Evolutionary conservation across 805 yeast genomes (phyloP), one percentile per base, ranked within the genome.

Genomic region (Lachancea sp.): DNA sequence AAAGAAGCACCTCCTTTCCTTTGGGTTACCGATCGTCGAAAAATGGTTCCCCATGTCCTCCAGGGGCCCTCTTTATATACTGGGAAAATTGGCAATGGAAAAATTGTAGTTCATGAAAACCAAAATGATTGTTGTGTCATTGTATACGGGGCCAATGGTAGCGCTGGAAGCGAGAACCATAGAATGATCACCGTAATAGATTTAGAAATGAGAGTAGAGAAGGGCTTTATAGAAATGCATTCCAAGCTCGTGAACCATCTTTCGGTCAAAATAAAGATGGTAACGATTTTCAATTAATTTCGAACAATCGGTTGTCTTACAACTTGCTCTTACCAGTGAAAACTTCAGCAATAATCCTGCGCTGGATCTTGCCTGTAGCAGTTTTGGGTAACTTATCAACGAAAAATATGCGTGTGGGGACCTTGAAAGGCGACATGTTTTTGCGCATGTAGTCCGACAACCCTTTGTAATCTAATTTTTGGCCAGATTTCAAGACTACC

Each of bases 351-450:
- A 80, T 75, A 46, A 69, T 70, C 48, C 84, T 66, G 54, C 89
- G 69, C 63, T 82, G 87, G 41, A 82, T 76, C 67, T 81, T 81
- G 19, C 88, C 89, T 1, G 89, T 81, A 5, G 89, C 82, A 2
- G 86, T 79, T 68, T 81, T 81, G 47, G 88, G 88, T 60, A 81
- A 67, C 19, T 67, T 65, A 12, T 78, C 73, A 7, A 80, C 77
- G 52, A 81, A 73, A 56, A 67, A 77, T 33, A 78, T 65, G 59
- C 67, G 70, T 13, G 57, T 63, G 1, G 89, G 88, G 9, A 81
- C 65, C 61, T 81, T 81, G 64, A 77, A 80, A 34, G 66, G 56
- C 21, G 84, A 67, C 2, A 80, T 62, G 49, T 68, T 71, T 9
- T 56, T 62, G 8, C 56, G 55, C 57, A 81, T 54, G 51, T 64